Conservation (phyloP, 257 asterid species). For the Nemophila menziesii region DNA sequence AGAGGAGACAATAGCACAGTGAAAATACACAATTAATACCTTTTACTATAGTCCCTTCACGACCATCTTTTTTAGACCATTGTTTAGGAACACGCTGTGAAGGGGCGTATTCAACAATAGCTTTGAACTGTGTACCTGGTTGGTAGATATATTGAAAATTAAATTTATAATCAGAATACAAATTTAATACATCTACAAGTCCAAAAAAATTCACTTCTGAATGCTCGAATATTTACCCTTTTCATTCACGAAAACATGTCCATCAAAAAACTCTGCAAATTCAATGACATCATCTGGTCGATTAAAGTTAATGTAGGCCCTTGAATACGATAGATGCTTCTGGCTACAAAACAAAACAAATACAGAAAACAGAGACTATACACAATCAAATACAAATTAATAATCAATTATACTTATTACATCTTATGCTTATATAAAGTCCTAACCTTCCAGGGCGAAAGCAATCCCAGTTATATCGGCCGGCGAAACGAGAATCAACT, state of each 20-base stretch:
- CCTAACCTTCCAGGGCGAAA: conserved; percentile 77
- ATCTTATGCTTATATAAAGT: conserved; percentile 1
- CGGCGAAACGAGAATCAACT: conserved; percentile 70
- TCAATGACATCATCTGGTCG: conserved; percentile 80
- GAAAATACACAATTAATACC: conserved; percentile 35
- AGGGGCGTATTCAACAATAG: conserved; percentile 94
- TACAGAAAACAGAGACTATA: neutral
- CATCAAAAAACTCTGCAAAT: conserved; percentile 84
- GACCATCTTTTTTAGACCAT: conserved; percentile 87
- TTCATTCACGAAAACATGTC: conserved; percentile 91
- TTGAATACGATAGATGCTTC: conserved; percentile 52
- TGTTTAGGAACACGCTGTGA: conserved; percentile 91
- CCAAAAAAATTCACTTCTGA: neutral
- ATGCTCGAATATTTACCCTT: conserved; percentile 48
- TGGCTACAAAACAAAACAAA: conserved; percentile 50
- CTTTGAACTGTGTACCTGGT: conserved; percentile 82
- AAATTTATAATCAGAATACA: neutral
- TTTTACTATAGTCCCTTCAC: conserved; percentile 79
- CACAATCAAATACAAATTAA: neutral
- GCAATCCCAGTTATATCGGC: conserved; percentile 66
- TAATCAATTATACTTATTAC: neutral
- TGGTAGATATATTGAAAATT: conserved; percentile 8
- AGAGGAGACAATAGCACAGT: conserved; percentile 12
- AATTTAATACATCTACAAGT: neutral
- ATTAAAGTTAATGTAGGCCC: conserved; percentile 75